These are phyloP conservation scores for Paecilomyces sp. DNA, from an alignment of 2,329 filamentous ascomycete species.

Conservation along the genomic window DNA sequence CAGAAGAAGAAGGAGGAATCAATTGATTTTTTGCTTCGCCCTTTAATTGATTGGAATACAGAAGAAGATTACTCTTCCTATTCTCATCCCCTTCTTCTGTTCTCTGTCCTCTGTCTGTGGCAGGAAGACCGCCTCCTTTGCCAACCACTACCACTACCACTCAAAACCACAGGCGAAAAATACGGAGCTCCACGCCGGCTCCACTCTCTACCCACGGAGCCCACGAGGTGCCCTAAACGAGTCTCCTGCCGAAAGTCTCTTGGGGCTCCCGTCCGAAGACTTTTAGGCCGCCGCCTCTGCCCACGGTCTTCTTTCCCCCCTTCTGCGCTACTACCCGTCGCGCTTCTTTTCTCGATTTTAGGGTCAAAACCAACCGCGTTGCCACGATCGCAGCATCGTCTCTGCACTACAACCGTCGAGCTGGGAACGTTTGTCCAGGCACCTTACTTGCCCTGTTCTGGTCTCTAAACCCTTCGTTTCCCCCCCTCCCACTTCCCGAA, in stretches of 20 bases:
- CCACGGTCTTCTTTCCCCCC: conserved; percentile 17
- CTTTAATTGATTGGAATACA: background rate
- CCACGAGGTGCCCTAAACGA: conserved; percentile 26
- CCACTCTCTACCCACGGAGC: conserved; percentile 31
- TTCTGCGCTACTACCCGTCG: conserved; percentile 13
- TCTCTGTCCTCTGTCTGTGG: background rate
- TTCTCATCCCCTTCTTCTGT: background rate
- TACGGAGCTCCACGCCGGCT: conserved; percentile 18
- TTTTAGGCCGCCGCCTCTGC: conserved; percentile 25
- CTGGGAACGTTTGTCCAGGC: conserved; percentile 5
- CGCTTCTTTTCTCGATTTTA: conserved; percentile 14
- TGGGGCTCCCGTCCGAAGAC: conserved; percentile 13
- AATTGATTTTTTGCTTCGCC: background rate
- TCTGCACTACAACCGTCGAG: conserved; percentile 7
- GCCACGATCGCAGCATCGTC: conserved; percentile 19
- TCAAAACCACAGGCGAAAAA: conserved; percentile 10
- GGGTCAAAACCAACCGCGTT: conserved; percentile 25
- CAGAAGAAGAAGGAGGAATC: background rate
- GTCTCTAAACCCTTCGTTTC: conserved; percentile 12
- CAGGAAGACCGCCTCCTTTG: background rate
- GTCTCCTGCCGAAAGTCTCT: conserved; percentile 17
- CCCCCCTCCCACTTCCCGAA: conserved; percentile 6
- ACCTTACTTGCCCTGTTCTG: conserved; percentile 7
- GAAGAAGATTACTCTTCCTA: conserved; percentile 1
- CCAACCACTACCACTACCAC: background rate